Conservation (phyloP, 371 early-diverging fungal species). For the Mortierella sp. region DNA sequence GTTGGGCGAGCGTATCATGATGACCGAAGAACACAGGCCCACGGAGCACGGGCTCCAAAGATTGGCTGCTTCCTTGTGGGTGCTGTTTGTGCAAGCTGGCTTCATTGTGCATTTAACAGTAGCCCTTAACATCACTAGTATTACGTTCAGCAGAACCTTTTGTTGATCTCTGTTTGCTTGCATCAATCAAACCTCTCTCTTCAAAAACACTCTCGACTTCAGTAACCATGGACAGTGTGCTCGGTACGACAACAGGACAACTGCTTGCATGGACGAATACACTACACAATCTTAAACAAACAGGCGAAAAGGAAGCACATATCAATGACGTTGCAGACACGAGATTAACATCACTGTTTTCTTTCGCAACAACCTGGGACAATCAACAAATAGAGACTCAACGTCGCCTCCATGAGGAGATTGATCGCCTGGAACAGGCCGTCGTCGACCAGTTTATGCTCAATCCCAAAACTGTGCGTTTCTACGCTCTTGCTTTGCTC, state of each 20-base stretch:
- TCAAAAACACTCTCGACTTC: not conserved
- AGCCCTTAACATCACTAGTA: not conserved
- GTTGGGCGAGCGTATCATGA: not conserved
- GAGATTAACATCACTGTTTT: not conserved
- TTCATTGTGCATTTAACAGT: not conserved
- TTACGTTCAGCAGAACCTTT: not conserved
- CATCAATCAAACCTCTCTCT: slow-evolving; percentile 1
- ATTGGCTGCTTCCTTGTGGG: not conserved
- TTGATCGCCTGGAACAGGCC: slow-evolving; percentile 93
- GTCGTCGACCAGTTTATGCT: slow-evolving; percentile 86
- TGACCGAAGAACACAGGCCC: not conserved
- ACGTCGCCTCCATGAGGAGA: slow-evolving; percentile 86
- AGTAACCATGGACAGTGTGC: slow-evolving; percentile 49
- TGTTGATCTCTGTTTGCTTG: not conserved
- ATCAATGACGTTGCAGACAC: not conserved
- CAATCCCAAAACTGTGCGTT: slow-evolving; percentile 74
- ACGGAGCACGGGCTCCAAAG: not conserved
- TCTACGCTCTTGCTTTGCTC: not conserved
- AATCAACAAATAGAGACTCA: slow-evolving; percentile 54
- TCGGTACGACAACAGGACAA: slow-evolving; percentile 25
- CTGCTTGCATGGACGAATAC: not conserved
- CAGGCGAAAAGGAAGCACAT: not conserved
- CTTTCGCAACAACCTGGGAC: not conserved
- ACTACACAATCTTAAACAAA: not conserved
- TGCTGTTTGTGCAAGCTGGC: not conserved